Evolutionary conservation across 1,284 basidiomycete species (phyloP).

Genomic region (Athelia sp.): DNA sequence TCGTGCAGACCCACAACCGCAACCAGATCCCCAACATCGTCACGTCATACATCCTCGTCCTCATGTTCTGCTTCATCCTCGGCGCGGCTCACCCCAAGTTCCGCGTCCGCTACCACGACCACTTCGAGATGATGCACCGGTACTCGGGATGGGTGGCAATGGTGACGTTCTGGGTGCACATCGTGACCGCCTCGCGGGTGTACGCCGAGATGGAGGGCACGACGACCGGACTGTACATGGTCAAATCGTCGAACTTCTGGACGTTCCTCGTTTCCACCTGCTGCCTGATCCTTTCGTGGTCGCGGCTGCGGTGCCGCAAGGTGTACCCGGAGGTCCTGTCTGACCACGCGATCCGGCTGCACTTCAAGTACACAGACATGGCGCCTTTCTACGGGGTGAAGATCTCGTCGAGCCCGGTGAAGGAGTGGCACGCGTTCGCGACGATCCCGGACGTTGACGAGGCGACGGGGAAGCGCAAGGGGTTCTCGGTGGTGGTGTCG

Average conservation of each 20-base stretch:
- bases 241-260: conserved; percentile 48
- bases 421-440: conserved; percentile 62
- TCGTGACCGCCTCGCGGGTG: conserved; percentile 44
- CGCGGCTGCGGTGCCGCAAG: conserved; percentile 46
- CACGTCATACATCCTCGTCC: conserved; percentile 47
- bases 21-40: conserved; percentile 41
- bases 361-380: conserved; percentile 44
- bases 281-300: conserved; percentile 52
- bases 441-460: conserved; percentile 43
- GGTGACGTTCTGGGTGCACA: conserved; percentile 51
- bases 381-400: conserved; percentile 51
- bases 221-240: conserved; percentile 38
- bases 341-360: conserved; percentile 49
- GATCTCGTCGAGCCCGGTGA: conserved; percentile 46
- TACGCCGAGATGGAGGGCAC: conserved; percentile 40
- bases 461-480: conserved; percentile 25
- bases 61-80: conserved; percentile 43
- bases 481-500: conserved; percentile 54
- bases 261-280: conserved; percentile 43
- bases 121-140: conserved; percentile 50
- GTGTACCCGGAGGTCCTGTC: conserved; percentile 51
- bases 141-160: conserved; percentile 53
- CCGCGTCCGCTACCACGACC: conserved; percentile 42
- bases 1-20: conserved; percentile 4
- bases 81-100: conserved; percentile 47